A percentile compares a stretch with the other conserved stretches of the same genome.
Evolutionary conservation across 495 filamentous ascomycete genomes (phyloP).

Genomic region (Tuber calosporum): DNA sequence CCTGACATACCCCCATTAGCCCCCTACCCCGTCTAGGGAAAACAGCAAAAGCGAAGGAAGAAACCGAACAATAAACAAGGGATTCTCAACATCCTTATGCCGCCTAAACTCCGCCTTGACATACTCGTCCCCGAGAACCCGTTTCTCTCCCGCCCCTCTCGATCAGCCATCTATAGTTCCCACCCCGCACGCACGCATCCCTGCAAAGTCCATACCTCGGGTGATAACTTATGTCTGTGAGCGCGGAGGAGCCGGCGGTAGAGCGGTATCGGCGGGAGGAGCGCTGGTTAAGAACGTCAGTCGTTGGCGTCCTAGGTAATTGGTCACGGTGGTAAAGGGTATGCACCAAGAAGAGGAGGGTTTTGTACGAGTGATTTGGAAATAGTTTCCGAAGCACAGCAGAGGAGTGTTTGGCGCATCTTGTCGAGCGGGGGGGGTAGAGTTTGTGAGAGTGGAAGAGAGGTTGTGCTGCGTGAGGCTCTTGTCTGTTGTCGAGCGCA

Average conservation of each 20-base stretch:
- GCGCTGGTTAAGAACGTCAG: conserved; percentile 57
- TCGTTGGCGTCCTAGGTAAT: conserved; percentile 8
- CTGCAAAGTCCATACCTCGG: conserved; percentile 50
- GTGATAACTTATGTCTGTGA: conserved; percentile 68
- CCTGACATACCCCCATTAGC: conserved; percentile 47
- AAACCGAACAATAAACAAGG: conserved; percentile 70
- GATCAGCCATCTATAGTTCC: neutral
- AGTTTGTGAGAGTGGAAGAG: neutral
- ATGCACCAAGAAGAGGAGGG: conserved; percentile 8
- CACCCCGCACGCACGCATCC: neutral
- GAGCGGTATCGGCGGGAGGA: conserved; percentile 83
- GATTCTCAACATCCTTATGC: conserved; percentile 77
- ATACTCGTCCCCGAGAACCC: conserved; percentile 81
- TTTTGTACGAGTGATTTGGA: conserved; percentile 9
- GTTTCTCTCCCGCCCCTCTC: neutral
- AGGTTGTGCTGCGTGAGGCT: neutral
- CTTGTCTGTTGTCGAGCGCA: neutral
- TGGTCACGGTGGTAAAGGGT: no score
- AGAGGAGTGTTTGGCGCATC: conserved; percentile 23
- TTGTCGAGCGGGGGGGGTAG: neutral
- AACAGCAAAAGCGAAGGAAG: neutral
- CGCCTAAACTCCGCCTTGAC: conserved; percentile 83
- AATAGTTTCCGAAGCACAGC: conserved; percentile 15
- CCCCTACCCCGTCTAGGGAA: neutral
- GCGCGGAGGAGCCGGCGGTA: conserved; percentile 81